A percentile compares a stretch with the other conserved stretches of the same genome.
Conservation (phyloP, 495 filamentous ascomycete genomes). For the Bacidia rubella region DNA sequence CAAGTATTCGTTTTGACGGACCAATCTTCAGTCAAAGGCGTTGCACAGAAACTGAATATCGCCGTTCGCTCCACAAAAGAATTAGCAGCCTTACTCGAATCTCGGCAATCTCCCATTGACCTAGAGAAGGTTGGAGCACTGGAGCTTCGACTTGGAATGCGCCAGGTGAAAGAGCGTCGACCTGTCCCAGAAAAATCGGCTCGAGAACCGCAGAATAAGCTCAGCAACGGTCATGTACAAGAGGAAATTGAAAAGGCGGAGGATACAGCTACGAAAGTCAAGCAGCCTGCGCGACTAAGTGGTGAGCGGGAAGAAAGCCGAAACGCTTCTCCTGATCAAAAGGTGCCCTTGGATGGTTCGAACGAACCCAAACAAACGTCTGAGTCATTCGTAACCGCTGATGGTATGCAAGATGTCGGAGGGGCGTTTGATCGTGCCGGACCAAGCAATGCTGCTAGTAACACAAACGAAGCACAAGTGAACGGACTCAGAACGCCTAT, state of each 20-base stretch:
- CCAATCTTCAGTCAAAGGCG: constrained; percentile 1
- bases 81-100: background rate
- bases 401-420: too few relatives aligned
- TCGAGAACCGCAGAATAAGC: background rate
- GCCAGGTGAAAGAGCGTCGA: background rate
- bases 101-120: background rate
- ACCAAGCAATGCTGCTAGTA: too few relatives aligned
- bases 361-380: too few relatives aligned
- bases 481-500: too few relatives aligned
- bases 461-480: too few relatives aligned
- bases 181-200: background rate
- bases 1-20: constrained; percentile 14
- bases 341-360: too few relatives aligned
- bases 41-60: constrained; percentile 17
- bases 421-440: too few relatives aligned
- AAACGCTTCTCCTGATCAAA: too few relatives aligned
- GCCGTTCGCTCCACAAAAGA: constrained; percentile 2
- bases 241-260: background rate
- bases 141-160: constrained; percentile 13
- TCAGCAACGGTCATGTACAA: background rate
- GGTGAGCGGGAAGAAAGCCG: too few relatives aligned
- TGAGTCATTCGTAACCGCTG: too few relatives aligned
- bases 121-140: constrained; percentile 9
- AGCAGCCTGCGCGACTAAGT: too few relatives aligned
- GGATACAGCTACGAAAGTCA: too few relatives aligned